Conservation (phyloP, 306 rosid genomes). For the Prunus davidiana region DNA sequence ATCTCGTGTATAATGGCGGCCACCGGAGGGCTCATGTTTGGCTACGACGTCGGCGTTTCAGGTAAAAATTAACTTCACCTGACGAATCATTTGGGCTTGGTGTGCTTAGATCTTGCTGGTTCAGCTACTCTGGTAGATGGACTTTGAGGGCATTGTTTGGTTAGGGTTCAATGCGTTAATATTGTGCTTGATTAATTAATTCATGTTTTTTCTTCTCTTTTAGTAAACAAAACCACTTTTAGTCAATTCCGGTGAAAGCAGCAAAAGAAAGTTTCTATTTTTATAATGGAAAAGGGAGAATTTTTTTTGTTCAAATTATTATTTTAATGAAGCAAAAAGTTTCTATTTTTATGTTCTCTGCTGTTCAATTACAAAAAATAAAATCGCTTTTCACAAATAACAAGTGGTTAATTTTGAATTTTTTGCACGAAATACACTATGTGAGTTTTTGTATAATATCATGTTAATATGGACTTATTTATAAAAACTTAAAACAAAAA, state of each 20-base stretch:
- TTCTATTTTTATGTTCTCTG: too few species aligned
- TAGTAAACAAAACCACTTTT: background rate
- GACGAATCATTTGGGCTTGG: background rate
- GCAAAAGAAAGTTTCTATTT: background rate
- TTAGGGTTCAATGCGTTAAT: constrained; percentile 1
- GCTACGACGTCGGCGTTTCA: constrained; percentile 82
- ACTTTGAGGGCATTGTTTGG: constrained; percentile 1
- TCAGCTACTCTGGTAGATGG: background rate
- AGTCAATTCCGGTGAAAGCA: background rate
- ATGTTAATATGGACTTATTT: too few species aligned
- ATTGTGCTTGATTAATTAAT: background rate
- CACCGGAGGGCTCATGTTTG: constrained; percentile 94
- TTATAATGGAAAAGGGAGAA: too few species aligned
- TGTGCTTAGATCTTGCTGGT: background rate
- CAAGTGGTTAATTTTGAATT: too few species aligned
- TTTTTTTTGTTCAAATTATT: too few species aligned
- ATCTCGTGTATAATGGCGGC: constrained; percentile 87
- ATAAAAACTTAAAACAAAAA: too few species aligned
- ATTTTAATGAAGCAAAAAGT: too few species aligned
- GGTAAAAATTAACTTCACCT: constrained; percentile 26
- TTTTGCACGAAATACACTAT: too few species aligned
- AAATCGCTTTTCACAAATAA: too few species aligned
- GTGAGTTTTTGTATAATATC: too few species aligned
- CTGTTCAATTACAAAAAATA: too few species aligned
- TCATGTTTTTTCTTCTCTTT: background rate